Evolutionary conservation across 2,329 filamentous ascomycete genomes (phyloP).

Genomic region (Coniochaeta sp.): DNA sequence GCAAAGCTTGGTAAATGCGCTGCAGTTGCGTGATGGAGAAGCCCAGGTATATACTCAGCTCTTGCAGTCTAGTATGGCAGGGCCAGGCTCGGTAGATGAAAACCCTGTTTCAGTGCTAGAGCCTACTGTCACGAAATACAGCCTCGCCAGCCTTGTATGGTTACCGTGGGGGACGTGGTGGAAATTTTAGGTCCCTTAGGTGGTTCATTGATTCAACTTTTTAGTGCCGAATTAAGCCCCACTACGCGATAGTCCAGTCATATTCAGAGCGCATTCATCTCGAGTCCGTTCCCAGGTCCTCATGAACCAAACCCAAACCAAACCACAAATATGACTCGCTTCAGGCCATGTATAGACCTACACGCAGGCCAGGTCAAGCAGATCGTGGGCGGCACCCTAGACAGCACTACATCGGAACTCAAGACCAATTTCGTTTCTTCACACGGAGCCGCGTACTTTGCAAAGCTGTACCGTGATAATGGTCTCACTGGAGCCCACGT

Average conservation of each 20-base stretch:
- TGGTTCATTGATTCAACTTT: background rate
- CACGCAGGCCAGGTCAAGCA: conserved; percentile 98
- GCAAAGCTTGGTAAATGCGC: no score
- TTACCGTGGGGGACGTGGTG: background rate
- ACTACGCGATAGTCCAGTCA: background rate
- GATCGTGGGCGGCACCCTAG: conserved; percentile 91
- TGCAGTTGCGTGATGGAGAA: no score
- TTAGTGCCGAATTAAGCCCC: background rate
- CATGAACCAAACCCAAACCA: background rate
- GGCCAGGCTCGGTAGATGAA: no score
- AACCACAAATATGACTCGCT: conserved; percentile 63
- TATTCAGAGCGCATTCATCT: background rate
- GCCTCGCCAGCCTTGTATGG: background rate
- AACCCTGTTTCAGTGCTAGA: no score
- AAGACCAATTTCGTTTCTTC: conserved; percentile 91
- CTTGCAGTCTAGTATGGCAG: no score
- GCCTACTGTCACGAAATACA: background rate
- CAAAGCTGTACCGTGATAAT: conserved; percentile 70
- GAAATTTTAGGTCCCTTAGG: background rate
- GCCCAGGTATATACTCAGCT: no score
- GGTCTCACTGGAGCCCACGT: conserved; percentile 76
- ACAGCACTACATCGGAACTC: conserved; percentile 55
- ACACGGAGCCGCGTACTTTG: conserved; percentile 74
- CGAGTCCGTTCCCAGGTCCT: background rate
- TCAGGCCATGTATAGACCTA: conserved; percentile 93